Base-by-base conservation (phyloP, 495 filamentous ascomycete genomes). In the Penicillium fimorum region DNA sequence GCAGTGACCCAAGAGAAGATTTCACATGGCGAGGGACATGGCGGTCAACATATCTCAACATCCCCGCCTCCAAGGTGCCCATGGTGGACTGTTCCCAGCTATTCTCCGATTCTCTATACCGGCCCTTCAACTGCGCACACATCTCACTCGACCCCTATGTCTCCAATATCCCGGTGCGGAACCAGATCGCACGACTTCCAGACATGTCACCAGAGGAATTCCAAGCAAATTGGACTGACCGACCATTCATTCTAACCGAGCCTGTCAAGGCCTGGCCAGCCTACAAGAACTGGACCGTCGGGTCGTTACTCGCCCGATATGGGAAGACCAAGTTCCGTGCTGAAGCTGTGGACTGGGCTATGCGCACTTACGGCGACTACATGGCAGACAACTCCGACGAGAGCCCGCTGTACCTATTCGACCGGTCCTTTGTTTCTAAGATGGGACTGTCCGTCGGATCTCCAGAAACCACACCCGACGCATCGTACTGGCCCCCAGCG, bases 391-490 rank as follows among this genome's bases (percentile, higher is more conserved):
- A 79, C 70, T 72, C 74, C 24, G 94, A 98, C 56, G 94, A 98
- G 68, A 91, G 87, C 57, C 94, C 94, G 0, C 76, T 98, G 2
- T 98, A 97, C 65, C 80, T 98, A 20, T 98, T 98, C 64, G 94
- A 98, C 64, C 79, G 85, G 6, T 77, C 77, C 13, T 98, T 98
- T 62, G 90, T 87, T 8, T 85, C 91, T 59, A 97, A 96, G 68
- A 97, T 96, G 85, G 72, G 72, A 17, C 75, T 96, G 33, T 74
- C 74, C 18, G 77, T 90, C 17, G 87, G 87, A 22, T 70, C 74
- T 10, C 60, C 63, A 11, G 58, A 69, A 15, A 48, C 66, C 22
- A 72, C 72, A 37, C 68, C 73, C 17, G 78, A 79, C 29, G 79
- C 83, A 9, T 77, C 82, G 4, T 98, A 96, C 67, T 90, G 87